Evolutionary conservation across 176 grass and related monocot species (phyloP).

Genomic region (Puya raimondii): DNA sequence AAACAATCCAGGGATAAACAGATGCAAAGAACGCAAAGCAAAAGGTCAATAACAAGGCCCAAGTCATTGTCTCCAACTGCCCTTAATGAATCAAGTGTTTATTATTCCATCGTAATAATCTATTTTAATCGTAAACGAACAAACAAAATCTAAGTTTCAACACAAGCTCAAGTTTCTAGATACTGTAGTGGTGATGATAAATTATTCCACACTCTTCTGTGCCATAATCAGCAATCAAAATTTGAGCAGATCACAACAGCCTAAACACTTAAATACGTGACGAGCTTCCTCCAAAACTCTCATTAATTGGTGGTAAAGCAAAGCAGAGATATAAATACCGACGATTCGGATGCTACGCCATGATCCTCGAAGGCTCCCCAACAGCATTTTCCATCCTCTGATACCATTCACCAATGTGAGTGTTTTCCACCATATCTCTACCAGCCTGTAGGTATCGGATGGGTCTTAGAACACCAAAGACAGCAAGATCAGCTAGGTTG

Average conservation of each 20-base stretch:
- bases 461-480: conserved; percentile 85
- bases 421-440: conserved; percentile 89
- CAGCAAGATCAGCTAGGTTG: conserved; percentile 88
- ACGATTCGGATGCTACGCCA: conserved; percentile 25
- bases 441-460: conserved; percentile 69
- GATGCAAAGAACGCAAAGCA: no score
- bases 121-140: no score
- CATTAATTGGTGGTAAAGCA: not conserved
- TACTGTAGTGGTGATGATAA: not conserved
- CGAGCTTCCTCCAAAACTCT: not conserved
- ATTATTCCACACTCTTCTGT: not conserved
- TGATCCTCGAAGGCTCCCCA: conserved; percentile 67
- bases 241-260: not conserved
- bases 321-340: not conserved
- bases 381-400: conserved; percentile 73
- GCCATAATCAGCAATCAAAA: not conserved
- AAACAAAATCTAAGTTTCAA: no score
- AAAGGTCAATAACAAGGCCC: no score
- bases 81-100: no score
- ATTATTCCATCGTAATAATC: no score
- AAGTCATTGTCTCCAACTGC: no score
- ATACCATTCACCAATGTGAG: conserved; percentile 79
- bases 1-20: no score
- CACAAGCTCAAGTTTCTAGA: no score
- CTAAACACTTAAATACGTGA: not conserved